These are phyloP conservation scores for Phytophthora niederhauseri DNA, from an alignment of 352 stramenopile species.

Conservation along the genomic window DNA sequence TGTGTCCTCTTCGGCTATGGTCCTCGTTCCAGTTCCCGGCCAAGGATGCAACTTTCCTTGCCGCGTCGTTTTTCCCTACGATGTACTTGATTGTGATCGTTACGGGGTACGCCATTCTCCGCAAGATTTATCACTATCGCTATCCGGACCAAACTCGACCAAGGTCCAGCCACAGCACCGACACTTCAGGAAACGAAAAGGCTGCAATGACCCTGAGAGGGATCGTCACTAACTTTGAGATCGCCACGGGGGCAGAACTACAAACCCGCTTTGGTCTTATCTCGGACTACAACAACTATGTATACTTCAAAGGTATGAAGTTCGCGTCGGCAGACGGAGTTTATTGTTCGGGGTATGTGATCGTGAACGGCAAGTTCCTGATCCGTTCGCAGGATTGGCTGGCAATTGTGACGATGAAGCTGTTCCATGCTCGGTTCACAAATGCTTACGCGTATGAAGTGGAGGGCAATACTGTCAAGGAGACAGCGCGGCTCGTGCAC, in stretches of 20 bases:
- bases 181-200: constrained; percentile 18
- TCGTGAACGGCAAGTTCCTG: constrained; percentile 43
- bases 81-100: constrained; percentile 11
- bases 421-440: constrained; percentile 9
- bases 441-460: constrained; percentile 40
- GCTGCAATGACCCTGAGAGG: background rate
- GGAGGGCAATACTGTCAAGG: constrained; percentile 27
- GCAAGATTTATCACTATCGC: constrained; percentile 21
- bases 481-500: constrained; percentile 36
- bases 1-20: constrained; percentile 24
- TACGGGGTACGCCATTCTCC: constrained; percentile 1
- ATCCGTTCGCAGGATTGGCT: constrained; percentile 31
- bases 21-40: constrained; percentile 17
- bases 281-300: constrained; percentile 41
- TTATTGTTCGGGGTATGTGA: constrained; percentile 42
- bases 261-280: constrained; percentile 34
- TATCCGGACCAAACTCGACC: constrained; percentile 12
- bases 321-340: constrained; percentile 40
- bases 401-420: constrained; percentile 34
- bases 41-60: constrained; percentile 15
- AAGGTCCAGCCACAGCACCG: constrained; percentile 9
- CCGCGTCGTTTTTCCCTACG: constrained; percentile 15
- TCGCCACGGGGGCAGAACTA: constrained; percentile 29
- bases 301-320: constrained; percentile 43
- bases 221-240: constrained; percentile 33